phyloP scores from a whole-genome alignment of 805 yeast species.

The Schwanniomyces polymorphus region DNA sequence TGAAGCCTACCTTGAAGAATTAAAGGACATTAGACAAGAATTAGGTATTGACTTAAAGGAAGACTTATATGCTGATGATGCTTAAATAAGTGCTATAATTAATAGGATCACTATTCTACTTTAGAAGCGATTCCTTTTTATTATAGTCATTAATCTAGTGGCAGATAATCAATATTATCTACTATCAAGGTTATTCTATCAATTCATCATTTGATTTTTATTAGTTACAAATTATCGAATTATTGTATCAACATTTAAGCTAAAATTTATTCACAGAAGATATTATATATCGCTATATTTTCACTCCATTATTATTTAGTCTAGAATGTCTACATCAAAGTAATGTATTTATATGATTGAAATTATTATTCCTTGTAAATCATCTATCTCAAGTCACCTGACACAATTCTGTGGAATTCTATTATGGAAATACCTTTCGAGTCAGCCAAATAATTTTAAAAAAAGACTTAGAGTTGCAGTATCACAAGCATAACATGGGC shows the following conservation, averaged over 20 bases:
- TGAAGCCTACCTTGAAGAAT: conserved; percentile 92
- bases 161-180: background rate
- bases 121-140: background rate
- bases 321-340: background rate
- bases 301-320: conserved; percentile 2
- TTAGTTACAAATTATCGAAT: background rate
- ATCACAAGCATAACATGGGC: conserved; percentile 20
- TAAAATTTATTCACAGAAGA: background rate
- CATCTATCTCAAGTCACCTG: background rate
- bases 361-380: background rate
- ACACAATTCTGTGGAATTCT: background rate
- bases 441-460: background rate
- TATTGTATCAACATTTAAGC: background rate
- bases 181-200: background rate
- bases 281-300: background rate
- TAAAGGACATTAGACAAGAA: conserved; percentile 87
- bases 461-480: background rate
- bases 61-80: conserved; percentile 58
- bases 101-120: background rate
- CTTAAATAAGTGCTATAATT: conserved; percentile 11
- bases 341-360: conserved; percentile 1
- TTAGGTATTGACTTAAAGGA: conserved; percentile 92
- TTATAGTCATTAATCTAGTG: background rate
- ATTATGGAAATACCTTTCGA: background rate
- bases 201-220: background rate